phyloP scores from a whole-genome alignment of 352 stramenopile genomes.

The Pythium apleroticum region DNA sequence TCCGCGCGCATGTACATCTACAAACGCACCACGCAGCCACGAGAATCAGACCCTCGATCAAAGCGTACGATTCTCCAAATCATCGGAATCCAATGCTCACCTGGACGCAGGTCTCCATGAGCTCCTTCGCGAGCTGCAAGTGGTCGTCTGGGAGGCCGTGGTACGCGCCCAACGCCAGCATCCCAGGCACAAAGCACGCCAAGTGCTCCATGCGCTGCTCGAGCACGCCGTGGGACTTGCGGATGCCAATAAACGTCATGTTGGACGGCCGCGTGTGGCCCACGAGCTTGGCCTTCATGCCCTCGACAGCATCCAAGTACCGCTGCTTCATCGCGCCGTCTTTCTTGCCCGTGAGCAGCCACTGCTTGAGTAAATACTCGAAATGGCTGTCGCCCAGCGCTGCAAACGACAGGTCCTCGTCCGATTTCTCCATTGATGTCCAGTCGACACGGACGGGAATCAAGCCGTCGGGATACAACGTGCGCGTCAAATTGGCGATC shows the following conservation, averaged over 20 bases:
- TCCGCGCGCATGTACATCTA: constrained; percentile 72
- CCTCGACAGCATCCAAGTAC: constrained; percentile 54
- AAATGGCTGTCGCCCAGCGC: constrained; percentile 69
- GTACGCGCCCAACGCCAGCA: constrained; percentile 66
- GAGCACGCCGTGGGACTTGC: constrained; percentile 25
- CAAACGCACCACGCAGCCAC: neutral
- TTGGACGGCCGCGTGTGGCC: constrained; percentile 38
- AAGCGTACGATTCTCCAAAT: no score
- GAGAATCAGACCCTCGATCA: no score
- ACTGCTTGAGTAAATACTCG: constrained; percentile 81
- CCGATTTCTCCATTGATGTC: constrained; percentile 10
- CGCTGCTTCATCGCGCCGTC: constrained; percentile 40
- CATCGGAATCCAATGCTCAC: no score
- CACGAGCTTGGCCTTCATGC: constrained; percentile 44
- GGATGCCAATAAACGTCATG: constrained; percentile 46
- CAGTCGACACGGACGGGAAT: constrained; percentile 30
- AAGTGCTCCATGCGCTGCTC: constrained; percentile 77
- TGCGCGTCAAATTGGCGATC: constrained; percentile 13
- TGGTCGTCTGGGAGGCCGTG: constrained; percentile 56
- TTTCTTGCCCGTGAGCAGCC: constrained; percentile 52
- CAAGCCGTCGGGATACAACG: constrained; percentile 29
- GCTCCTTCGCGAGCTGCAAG: constrained; percentile 62
- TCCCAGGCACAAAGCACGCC: constrained; percentile 85
- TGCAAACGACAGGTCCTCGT: constrained; percentile 44
- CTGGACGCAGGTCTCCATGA: constrained; percentile 73